A percentile compares a stretch with the other conserved stretches of the same genome.
These are phyloP conservation scores for Geosmithia flava DNA, from an alignment of 2,329 filamentous ascomycete genomes.

Conservation along the genomic window DNA sequence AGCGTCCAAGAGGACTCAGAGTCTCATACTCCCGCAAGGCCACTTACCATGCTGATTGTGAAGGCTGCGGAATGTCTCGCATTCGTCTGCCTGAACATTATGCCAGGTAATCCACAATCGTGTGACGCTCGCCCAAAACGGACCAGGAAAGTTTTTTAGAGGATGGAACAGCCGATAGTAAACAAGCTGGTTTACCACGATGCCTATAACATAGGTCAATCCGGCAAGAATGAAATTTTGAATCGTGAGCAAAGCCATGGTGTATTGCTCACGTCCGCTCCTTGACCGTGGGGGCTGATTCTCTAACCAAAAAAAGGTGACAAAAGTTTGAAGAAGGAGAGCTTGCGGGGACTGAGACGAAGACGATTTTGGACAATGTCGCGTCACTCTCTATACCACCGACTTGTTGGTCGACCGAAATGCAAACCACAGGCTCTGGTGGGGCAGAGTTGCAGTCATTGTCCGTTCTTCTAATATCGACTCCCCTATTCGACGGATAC, in stretches of 20 bases:
- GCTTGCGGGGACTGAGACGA: too few relatives aligned
- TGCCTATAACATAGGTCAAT: conserved; percentile 15
- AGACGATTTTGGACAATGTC: too few relatives aligned
- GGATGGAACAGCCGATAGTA: conserved; percentile 40
- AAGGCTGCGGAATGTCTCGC: conserved; percentile 24
- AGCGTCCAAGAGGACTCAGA: too few relatives aligned
- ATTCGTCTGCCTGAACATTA: conserved; percentile 32
- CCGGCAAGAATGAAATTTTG: background rate
- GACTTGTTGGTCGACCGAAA: background rate
- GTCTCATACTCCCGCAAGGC: too few relatives aligned
- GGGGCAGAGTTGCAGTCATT: background rate
- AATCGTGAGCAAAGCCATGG: conserved; percentile 17
- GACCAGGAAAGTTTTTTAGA: conserved; percentile 36
- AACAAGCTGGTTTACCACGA: conserved; percentile 22
- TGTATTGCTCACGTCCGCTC: conserved; percentile 15
- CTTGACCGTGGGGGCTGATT: too few relatives aligned
- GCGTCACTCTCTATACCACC: too few relatives aligned
- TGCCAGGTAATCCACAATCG: conserved; percentile 40
- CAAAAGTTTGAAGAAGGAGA: too few relatives aligned
- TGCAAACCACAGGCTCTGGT: background rate
- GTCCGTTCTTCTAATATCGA: background rate
- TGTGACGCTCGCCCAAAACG: conserved; percentile 42
- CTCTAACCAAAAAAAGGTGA: too few relatives aligned
- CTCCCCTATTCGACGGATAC: too few relatives aligned
- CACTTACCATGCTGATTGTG: conserved; percentile 28